phyloP scores from a whole-genome alignment of 169 alveolate species.

The Eimeria sp. region DNA sequence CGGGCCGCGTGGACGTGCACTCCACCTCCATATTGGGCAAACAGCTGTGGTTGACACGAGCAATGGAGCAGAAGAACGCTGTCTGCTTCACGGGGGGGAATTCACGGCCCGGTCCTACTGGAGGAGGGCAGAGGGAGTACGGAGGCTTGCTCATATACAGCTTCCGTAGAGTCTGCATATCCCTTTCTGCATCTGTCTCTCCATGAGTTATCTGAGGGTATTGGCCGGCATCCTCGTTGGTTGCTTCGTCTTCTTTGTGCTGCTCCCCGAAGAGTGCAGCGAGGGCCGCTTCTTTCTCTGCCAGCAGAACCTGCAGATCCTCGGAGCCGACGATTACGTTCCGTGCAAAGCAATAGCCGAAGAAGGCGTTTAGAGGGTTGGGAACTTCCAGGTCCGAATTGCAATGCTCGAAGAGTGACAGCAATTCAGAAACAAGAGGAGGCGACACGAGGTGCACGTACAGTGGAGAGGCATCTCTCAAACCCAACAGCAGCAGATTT shows the following conservation, averaged over 20 bases:
- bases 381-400: constrained; percentile 25
- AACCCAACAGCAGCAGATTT: constrained; percentile 13
- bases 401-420: constrained; percentile 58
- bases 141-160: neutral
- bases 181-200: neutral
- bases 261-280: constrained; percentile 15
- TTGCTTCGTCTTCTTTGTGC: neutral
- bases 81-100: constrained; percentile 57
- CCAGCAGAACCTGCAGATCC: neutral
- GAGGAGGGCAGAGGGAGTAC: constrained; percentile 23
- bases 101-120: constrained; percentile 29
- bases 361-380: constrained; percentile 28
- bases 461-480: constrained; percentile 19
- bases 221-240: neutral
- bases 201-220: neutral
- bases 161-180: neutral
- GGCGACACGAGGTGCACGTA: constrained; percentile 41
- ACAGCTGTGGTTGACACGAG: constrained; percentile 58
- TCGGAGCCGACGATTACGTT: neutral
- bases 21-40: constrained; percentile 46
- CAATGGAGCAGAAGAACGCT: constrained; percentile 51
- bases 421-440: constrained; percentile 7
- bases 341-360: neutral
- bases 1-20: neutral
- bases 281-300: constrained; percentile 51